phyloP scores from a whole-genome alignment of 2,329 filamentous ascomycete species.

The Talaromyces sp. region DNA sequence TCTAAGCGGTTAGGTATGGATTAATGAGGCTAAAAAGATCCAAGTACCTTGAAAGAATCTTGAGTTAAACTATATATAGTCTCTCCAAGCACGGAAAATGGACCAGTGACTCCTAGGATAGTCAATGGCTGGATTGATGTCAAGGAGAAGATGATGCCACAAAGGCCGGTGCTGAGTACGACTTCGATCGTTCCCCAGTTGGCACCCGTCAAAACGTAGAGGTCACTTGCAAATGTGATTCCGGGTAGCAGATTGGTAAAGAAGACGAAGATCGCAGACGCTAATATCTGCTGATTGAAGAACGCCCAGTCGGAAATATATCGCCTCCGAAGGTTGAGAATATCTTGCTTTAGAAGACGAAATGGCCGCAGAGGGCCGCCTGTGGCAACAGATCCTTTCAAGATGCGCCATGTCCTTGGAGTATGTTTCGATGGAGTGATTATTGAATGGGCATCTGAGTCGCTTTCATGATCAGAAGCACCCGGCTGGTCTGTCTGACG shows the following conservation, averaged over 20 bases:
- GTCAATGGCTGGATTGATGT: conserved; percentile 60
- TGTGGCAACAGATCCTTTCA: conserved; percentile 26
- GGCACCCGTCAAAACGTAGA: conserved; percentile 57
- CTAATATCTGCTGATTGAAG: conserved; percentile 61
- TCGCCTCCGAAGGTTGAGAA: conserved; percentile 41
- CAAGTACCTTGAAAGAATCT: conserved; percentile 49
- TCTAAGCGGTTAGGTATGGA: conserved; percentile 6
- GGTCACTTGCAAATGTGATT: conserved; percentile 62
- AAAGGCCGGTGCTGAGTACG: conserved; percentile 61
- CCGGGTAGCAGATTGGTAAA: conserved; percentile 63
- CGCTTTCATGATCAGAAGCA: conserved; percentile 15
- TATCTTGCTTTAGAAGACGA: conserved; percentile 49
- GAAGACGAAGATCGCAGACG: conserved; percentile 61
- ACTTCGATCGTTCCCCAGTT: conserved; percentile 65
- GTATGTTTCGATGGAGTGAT: conserved; percentile 36
- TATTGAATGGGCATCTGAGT: conserved; percentile 29
- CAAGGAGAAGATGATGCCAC: conserved; percentile 59
- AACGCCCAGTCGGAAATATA: conserved; percentile 52
- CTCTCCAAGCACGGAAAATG: conserved; percentile 63
- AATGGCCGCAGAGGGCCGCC: conserved; percentile 48
- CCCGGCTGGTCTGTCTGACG: conserved; percentile 12
- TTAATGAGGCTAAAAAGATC: background rate
- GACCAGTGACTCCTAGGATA: conserved; percentile 61
- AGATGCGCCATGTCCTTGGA: conserved; percentile 23
- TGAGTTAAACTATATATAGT: conserved; percentile 58